Evolutionary conservation across 2,329 filamentous ascomycete species (phyloP).

Genomic region (Aspergillus niger): DNA sequence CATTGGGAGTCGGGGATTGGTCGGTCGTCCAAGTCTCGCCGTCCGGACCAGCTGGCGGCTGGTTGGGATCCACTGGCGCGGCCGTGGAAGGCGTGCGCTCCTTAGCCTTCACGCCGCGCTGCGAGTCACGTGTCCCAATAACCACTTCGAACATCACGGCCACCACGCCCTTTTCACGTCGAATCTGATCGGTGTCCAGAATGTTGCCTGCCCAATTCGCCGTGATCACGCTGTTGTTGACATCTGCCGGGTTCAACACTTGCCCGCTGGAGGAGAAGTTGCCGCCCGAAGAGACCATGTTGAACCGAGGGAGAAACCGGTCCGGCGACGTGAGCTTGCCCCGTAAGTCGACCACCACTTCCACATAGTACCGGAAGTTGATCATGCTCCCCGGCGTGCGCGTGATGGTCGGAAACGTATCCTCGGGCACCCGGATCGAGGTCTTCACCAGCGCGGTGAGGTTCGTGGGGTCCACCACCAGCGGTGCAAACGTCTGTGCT

Average conservation of each 20-base stretch:
- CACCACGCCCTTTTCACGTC: constrained; percentile 89
- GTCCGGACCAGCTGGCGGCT: constrained; percentile 22
- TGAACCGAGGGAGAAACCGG: constrained; percentile 60
- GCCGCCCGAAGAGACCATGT: constrained; percentile 51
- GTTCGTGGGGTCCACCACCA: constrained; percentile 81
- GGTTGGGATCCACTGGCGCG: constrained; percentile 30
- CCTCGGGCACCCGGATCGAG: constrained; percentile 82
- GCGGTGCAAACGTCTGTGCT: constrained; percentile 80
- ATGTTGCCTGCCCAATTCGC: constrained; percentile 62
- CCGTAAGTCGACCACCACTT: constrained; percentile 89
- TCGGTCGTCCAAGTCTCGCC: constrained; percentile 33
- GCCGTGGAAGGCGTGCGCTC: constrained; percentile 35
- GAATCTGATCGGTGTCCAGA: constrained; percentile 81
- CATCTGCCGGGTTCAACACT: constrained; percentile 35
- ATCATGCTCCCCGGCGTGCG: constrained; percentile 92
- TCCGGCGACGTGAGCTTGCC: constrained; percentile 80
- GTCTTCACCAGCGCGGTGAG: constrained; percentile 79
- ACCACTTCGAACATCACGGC: constrained; percentile 82
- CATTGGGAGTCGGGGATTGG: constrained; percentile 21
- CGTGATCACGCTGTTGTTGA: constrained; percentile 38
- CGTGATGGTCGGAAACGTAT: constrained; percentile 87
- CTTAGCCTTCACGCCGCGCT: constrained; percentile 51
- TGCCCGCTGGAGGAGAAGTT: constrained; percentile 47
- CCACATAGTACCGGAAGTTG: constrained; percentile 89
- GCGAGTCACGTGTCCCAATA: constrained; percentile 81